These are phyloP conservation scores for Calonectria crousiana DNA, from an alignment of 2,329 filamentous ascomycete species.

Conservation along the genomic window DNA sequence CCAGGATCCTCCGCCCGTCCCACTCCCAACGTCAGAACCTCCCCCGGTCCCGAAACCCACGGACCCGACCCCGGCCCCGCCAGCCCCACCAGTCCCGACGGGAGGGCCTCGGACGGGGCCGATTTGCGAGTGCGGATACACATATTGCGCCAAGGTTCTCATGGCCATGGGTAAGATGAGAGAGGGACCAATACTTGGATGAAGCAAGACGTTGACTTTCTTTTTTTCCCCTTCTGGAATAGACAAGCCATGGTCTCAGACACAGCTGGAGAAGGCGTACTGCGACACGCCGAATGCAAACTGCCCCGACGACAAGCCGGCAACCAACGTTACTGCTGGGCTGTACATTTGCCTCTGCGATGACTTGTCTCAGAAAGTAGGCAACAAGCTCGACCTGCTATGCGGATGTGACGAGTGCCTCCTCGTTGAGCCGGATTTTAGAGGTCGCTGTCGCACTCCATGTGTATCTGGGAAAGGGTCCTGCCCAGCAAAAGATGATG, in stretches of 20 bases:
- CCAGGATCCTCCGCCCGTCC: constrained; percentile 33
- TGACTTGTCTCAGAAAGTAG: constrained; percentile 46
- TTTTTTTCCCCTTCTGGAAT: background rate
- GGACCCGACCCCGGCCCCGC: constrained; percentile 32
- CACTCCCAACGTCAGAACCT: constrained; percentile 32
- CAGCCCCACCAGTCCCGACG: constrained; percentile 35
- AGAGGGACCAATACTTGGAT: background rate
- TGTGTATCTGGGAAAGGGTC: constrained; percentile 42
- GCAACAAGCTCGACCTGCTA: constrained; percentile 51
- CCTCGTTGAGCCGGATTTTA: constrained; percentile 53
- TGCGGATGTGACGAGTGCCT: constrained; percentile 56
- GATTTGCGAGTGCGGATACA: constrained; percentile 57
- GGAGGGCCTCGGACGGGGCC: constrained; percentile 45
- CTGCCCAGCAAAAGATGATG: background rate
- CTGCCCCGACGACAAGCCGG: constrained; percentile 48
- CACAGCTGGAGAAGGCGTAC: constrained; percentile 51
- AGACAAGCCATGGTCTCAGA: constrained; percentile 51
- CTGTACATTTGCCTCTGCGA: constrained; percentile 56
- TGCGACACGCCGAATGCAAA: constrained; percentile 52
- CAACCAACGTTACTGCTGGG: constrained; percentile 47
- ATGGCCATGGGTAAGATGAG: constrained; percentile 49
- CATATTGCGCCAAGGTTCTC: constrained; percentile 55
- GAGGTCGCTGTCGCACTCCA: constrained; percentile 54
- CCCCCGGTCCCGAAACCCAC: constrained; percentile 41
- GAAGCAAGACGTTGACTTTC: background rate